Percentiles rank a stretch among this genome's conserved stretches.
Conservation (phyloP, 345 rosid species). For the Bruguiera parviflora region DNA sequence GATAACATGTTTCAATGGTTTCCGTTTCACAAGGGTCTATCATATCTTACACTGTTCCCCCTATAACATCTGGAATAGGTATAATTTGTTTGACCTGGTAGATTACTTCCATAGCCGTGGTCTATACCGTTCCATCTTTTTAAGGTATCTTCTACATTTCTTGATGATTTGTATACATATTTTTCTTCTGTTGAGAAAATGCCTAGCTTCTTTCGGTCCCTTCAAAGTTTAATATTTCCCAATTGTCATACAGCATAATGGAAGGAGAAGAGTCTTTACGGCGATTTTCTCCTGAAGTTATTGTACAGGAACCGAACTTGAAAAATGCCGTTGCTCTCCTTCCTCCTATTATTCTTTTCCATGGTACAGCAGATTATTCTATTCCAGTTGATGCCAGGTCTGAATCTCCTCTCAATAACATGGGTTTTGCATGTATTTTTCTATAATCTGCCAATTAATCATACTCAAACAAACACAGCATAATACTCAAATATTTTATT, state of each 20-base stretch:
- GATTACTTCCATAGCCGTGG: slow-evolving; percentile 90
- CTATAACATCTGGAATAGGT: slow-evolving; percentile 45
- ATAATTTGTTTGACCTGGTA: slow-evolving; percentile 74
- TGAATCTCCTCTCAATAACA: slow-evolving; percentile 17
- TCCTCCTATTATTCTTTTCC: slow-evolving; percentile 77
- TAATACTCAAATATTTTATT: background rate
- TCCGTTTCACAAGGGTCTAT: too few species aligned
- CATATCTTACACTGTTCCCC: background rate
- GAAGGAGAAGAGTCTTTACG: slow-evolving; percentile 82
- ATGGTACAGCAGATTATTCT: slow-evolving; percentile 92
- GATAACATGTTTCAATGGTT: too few species aligned
- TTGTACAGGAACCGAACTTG: slow-evolving; percentile 59
- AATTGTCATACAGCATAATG: slow-evolving; percentile 65
- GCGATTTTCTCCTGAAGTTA: slow-evolving; percentile 78
- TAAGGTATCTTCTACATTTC: slow-evolving; percentile 45
- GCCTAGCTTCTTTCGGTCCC: slow-evolving; percentile 3
- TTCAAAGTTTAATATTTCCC: slow-evolving; percentile 1
- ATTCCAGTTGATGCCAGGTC: slow-evolving; percentile 93
- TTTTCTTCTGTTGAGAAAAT: background rate
- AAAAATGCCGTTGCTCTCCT: slow-evolving; percentile 59
- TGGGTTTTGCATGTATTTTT: too few species aligned
- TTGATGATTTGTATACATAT: background rate
- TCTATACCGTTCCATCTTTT: slow-evolving; percentile 72
- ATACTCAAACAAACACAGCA: background rate
- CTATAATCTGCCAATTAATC: slow-evolving; percentile 25